Conservation (phyloP, 1,139 yeast species). For the Fermentozyma sake region DNA sequence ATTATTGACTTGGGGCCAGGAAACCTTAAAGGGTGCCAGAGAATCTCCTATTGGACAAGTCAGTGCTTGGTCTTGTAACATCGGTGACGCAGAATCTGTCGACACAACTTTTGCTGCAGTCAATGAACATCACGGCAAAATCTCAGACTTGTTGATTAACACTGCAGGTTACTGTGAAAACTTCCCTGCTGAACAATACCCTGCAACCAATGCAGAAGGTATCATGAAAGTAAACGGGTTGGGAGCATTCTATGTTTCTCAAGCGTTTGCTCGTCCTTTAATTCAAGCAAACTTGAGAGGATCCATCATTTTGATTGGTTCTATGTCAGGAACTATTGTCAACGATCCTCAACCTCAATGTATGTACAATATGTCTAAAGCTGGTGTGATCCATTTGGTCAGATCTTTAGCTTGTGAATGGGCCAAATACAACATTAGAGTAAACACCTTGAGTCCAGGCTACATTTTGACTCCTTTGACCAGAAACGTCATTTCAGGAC, state of each 20-base stretch:
- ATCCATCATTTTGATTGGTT: conserved; percentile 43
- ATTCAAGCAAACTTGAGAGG: conserved; percentile 52
- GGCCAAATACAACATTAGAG: conserved; percentile 49
- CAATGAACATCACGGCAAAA: conserved; percentile 52
- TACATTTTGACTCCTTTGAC: conserved; percentile 49
- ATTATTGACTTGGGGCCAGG: conserved; percentile 50
- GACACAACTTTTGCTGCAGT: conserved; percentile 50
- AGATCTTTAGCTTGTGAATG: conserved; percentile 49
- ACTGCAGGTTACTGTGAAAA: conserved; percentile 86
- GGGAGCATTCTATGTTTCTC: conserved; percentile 68
- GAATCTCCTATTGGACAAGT: conserved; percentile 44
- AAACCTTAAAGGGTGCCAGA: conserved; percentile 37
- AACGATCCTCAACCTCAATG: conserved; percentile 50
- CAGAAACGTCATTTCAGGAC: conserved; percentile 41
- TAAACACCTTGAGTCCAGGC: conserved; percentile 45
- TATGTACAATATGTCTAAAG: conserved; percentile 50
- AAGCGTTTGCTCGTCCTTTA: conserved; percentile 62
- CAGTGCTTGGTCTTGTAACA: conserved; percentile 73
- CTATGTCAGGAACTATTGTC: conserved; percentile 48
- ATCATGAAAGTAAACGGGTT: conserved; percentile 68
- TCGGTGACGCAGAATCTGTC: conserved; percentile 61
- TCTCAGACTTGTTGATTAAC: conserved; percentile 65
- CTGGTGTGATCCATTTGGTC: conserved; percentile 46
- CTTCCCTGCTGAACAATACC: conserved; percentile 73
- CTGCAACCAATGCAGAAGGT: conserved; percentile 63